phyloP scores from a whole-genome alignment of 176 grass and related monocot genomes.

The Secale cereale region DNA sequence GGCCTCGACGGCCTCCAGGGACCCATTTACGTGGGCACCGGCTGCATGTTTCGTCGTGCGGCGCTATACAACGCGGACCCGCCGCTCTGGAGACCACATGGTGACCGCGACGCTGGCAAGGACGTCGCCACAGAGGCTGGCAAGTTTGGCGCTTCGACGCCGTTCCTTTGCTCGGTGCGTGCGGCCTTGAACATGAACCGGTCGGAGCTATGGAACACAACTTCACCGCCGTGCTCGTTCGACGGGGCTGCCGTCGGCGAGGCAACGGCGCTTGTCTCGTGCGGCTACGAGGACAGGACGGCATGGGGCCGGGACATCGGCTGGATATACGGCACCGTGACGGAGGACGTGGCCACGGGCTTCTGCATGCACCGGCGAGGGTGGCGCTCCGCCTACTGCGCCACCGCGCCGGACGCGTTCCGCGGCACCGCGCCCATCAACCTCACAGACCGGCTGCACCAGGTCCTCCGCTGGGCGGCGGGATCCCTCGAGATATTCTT shows the following conservation, averaged over 20 bases:
- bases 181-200: neutral
- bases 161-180: neutral
- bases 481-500: conserved; percentile 43
- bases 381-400: conserved; percentile 30
- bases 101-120: neutral
- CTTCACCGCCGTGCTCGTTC: neutral
- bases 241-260: neutral
- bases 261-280: conserved; percentile 8
- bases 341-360: conserved; percentile 26
- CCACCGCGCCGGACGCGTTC: conserved; percentile 18
- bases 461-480: conserved; percentile 28
- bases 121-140: neutral
- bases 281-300: conserved; percentile 18
- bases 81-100: neutral
- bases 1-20: conserved; percentile 75
- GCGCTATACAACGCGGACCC: conserved; percentile 13
- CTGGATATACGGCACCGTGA: conserved; percentile 26
- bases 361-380: conserved; percentile 27
- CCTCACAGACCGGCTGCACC: neutral
- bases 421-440: conserved; percentile 7
- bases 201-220: neutral
- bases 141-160: neutral
- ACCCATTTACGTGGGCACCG: conserved; percentile 33
- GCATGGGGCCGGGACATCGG: conserved; percentile 22
- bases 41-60: conserved; percentile 22